Evolutionary conservation across 768 basidiomycete species (phyloP).

Genomic region (Lentinula aciculospora): DNA sequence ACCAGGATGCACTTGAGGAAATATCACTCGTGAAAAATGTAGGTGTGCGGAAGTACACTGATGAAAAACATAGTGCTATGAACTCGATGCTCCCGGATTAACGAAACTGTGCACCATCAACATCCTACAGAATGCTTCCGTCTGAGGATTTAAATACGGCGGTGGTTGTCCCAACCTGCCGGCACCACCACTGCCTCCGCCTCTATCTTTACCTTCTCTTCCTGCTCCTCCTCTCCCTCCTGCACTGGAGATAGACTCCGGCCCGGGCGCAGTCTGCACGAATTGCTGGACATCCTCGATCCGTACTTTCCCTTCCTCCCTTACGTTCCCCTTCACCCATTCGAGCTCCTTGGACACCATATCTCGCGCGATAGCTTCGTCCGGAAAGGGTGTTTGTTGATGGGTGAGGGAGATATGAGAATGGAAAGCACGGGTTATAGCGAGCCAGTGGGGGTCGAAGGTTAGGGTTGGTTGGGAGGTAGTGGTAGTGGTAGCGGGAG

Average conservation of each 20-base stretch:
- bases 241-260: background rate
- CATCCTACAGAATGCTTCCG: slow-evolving; percentile 78
- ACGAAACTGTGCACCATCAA: slow-evolving; percentile 64
- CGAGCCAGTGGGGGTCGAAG: slow-evolving; percentile 92
- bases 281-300: slow-evolving; percentile 15
- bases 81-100: background rate
- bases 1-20: too few species aligned
- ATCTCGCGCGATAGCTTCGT: slow-evolving; percentile 40
- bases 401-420: slow-evolving; percentile 59
- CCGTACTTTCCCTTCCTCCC: slow-evolving; percentile 10
- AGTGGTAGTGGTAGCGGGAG: slow-evolving; percentile 13
- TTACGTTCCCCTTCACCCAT: slow-evolving; percentile 65
- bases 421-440: slow-evolving; percentile 84
- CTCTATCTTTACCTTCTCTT: background rate
- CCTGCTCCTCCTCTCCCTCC: background rate
- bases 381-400: slow-evolving; percentile 55
- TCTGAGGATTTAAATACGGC: slow-evolving; percentile 86
- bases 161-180: slow-evolving; percentile 39
- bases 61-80: too few species aligned
- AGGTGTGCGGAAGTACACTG: too few species aligned
- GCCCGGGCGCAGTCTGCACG: slow-evolving; percentile 9
- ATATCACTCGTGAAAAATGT: too few species aligned
- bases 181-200: background rate
- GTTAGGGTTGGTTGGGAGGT: slow-evolving; percentile 34
- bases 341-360: slow-evolving; percentile 53